Evolutionary conservation across 2,329 filamentous ascomycete species (phyloP).

Genomic region (Diplocarpon mali): DNA sequence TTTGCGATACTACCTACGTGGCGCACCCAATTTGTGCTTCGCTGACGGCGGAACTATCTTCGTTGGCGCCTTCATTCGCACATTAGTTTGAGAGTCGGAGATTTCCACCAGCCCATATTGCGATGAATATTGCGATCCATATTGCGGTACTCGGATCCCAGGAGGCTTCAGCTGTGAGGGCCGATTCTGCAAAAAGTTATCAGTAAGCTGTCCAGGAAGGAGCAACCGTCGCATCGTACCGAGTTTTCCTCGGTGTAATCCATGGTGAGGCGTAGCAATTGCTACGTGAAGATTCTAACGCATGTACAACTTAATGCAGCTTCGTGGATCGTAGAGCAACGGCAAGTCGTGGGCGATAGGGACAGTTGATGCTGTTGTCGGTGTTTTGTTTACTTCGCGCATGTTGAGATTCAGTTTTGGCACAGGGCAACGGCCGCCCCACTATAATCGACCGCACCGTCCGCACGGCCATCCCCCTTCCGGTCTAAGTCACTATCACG

Average conservation of each 20-base stretch:
- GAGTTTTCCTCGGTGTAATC: constrained; percentile 22
- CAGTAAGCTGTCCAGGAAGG: background rate
- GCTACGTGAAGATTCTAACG: constrained; percentile 18
- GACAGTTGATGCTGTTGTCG: too few relatives aligned
- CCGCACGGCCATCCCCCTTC: background rate
- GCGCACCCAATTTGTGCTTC: constrained; percentile 36
- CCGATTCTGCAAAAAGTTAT: constrained; percentile 17
- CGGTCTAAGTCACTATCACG: too few relatives aligned
- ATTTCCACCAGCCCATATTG: constrained; percentile 38
- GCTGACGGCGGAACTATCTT: constrained; percentile 33
- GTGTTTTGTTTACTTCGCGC: too few relatives aligned
- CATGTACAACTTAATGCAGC: constrained; percentile 11
- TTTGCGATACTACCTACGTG: constrained; percentile 11
- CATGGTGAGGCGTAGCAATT: constrained; percentile 19
- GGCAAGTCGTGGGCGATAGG: background rate
- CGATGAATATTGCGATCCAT: too few relatives aligned
- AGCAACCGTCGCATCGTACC: constrained; percentile 12
- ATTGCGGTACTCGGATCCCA: background rate
- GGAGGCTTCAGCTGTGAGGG: constrained; percentile 22
- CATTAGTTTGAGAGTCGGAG: constrained; percentile 49
- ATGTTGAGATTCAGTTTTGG: too few relatives aligned
- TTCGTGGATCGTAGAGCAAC: background rate
- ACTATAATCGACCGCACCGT: too few relatives aligned
- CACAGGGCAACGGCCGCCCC: too few relatives aligned
- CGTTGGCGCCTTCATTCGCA: constrained; percentile 35